Base-by-base conservation (phyloP, 2,329 filamentous ascomycete species). In the Fragosphaeria purpurea region DNA sequence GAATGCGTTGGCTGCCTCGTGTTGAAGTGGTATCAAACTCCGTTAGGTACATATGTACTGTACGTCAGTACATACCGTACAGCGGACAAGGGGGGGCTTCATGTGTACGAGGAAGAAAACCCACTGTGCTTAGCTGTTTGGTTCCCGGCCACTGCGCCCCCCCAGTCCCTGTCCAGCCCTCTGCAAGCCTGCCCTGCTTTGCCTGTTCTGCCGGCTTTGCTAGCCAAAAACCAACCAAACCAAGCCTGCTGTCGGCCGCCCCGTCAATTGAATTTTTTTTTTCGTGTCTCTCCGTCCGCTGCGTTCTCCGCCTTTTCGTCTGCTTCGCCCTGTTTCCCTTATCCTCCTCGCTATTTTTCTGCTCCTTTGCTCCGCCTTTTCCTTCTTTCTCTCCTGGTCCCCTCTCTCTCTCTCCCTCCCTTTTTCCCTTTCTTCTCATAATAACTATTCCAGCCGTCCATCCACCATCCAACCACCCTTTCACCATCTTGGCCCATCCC, bases 191-290 rank as follows among this genome's bases (percentile, higher is more conserved):
- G 7, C 35, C 11, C 35, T 37, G 7, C 35, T 37, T 37, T 37
- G 35, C 11, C 35, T 11, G 35, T 37, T 37, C 7, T 37, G 7
- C 35, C 35, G 35, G 11, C 35, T 37, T 7, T 37, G 35, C 35
- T 22, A 22, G 3, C 22, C 22, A 22, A 22, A 22, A 22, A 22
- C 22, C 22, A 22, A 37, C 35, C 35, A 11, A 7, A 37, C 7
- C 12, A 33, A 7, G 42, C 10, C 42, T 13, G 22, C 31, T 37
- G 32, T 30, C 30, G 13, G 22, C 38, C 41, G 46, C 52, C 47
- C 49, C 49, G 52, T 47, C 52, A 49, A 40, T 47, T 53, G 48
- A 47, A 51, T 53, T 34, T 47, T 48, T 46, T 50, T 47, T 45
- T 11, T 37, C 7, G 35, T 37, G 33, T 37, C 47, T 52, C 52